Conservation (phyloP, 495 filamentous ascomycete genomes). For the Trypethelium eluteriae region DNA sequence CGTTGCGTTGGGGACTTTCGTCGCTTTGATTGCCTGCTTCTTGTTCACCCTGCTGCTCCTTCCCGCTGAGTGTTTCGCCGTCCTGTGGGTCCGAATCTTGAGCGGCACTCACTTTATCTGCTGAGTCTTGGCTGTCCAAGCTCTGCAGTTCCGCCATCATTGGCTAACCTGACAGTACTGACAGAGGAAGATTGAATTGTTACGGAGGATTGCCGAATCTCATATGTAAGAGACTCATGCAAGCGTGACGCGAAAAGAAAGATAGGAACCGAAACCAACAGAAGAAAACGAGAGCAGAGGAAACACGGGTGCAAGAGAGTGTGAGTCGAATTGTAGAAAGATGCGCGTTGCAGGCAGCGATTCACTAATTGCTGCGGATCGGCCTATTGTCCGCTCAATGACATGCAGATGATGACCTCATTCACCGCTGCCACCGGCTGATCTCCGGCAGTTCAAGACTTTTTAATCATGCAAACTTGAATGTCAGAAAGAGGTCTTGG, state of each 20-base stretch:
- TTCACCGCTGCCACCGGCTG: neutral
- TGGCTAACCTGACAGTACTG: neutral
- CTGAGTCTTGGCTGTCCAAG: neutral
- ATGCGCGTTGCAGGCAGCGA: neutral
- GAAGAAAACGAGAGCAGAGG: neutral
- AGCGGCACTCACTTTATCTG: neutral
- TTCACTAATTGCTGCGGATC: neutral
- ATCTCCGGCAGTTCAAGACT: neutral
- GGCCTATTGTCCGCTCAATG: neutral
- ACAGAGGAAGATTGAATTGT: neutral
- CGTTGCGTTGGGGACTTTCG: neutral
- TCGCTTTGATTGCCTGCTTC: neutral
- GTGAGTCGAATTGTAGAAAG: neutral
- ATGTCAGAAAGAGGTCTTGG: neutral
- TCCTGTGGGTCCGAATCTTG: neutral
- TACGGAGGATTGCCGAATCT: neutral
- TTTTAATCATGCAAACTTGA: neutral
- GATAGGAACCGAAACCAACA: neutral
- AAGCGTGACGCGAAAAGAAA: neutral
- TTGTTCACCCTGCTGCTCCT: neutral
- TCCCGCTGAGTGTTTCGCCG: neutral
- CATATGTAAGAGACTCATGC: neutral
- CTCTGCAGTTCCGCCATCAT: neutral
- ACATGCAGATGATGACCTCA: slow-evolving; percentile 9
- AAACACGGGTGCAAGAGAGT: neutral